Evolutionary conservation across 306 rosid genomes (phyloP).

Genomic region (Acacia confusa): DNA sequence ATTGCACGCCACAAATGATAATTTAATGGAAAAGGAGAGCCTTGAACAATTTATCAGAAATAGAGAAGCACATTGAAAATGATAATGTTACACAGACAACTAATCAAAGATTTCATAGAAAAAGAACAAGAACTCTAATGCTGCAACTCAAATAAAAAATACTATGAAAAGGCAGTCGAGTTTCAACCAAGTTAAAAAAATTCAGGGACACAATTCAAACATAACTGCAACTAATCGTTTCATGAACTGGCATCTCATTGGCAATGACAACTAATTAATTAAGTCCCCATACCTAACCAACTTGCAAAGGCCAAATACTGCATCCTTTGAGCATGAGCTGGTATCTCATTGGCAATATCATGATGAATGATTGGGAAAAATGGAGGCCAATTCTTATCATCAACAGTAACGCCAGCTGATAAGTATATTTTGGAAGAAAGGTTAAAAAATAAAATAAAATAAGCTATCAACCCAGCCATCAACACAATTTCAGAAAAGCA

Average conservation of each 20-base stretch:
- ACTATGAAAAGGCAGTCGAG: background rate
- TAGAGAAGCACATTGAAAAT: background rate
- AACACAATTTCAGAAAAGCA: constrained; percentile 15
- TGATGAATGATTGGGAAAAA: constrained; percentile 94
- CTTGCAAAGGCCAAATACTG: constrained; percentile 98
- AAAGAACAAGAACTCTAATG: background rate
- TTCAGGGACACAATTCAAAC: background rate
- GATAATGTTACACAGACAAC: background rate
- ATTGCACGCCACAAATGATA: background rate
- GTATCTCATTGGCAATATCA: constrained; percentile 96
- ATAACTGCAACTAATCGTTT: background rate
- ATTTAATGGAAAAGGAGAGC: background rate
- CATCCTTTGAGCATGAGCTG: constrained; percentile 88
- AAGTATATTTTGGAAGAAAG: constrained; percentile 25
- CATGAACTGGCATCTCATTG: background rate
- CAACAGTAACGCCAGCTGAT: constrained; percentile 73
- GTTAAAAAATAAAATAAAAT: background rate
- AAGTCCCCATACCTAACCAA: constrained; percentile 76
- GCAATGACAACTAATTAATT: constrained; percentile 1
- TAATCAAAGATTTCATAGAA: background rate
- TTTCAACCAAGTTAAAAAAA: background rate
- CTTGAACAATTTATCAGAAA: background rate
- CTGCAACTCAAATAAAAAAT: background rate
- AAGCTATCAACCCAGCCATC: constrained; percentile 10
- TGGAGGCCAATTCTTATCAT: constrained; percentile 97